phyloP scores from a whole-genome alignment of 352 stramenopile species.

The Halophytophthora polymorphica region DNA sequence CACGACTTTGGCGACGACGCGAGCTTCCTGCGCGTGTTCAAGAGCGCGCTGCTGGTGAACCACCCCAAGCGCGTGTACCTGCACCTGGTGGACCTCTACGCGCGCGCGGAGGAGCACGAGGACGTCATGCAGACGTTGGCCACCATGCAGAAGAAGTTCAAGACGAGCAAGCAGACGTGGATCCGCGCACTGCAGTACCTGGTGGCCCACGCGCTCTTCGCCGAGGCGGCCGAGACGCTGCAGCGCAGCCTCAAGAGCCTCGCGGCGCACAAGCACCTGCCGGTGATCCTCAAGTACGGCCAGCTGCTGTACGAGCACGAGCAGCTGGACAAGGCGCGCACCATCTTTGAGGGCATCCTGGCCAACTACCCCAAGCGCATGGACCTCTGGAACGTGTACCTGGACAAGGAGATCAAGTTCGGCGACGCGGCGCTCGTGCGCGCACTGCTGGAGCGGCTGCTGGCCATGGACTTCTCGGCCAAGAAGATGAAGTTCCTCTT shows the following conservation, averaged over 20 bases:
- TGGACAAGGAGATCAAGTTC: constrained; percentile 97
- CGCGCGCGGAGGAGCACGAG: constrained; percentile 54
- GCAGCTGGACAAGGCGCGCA: constrained; percentile 92
- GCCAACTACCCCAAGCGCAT: constrained; percentile 95
- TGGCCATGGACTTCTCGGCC: constrained; percentile 93
- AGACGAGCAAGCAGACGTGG: constrained; percentile 89
- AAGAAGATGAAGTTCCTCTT: constrained; percentile 99
- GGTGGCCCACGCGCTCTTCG: constrained; percentile 65
- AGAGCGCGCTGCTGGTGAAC: constrained; percentile 91
- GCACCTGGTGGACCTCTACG: constrained; percentile 92
- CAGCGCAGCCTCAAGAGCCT: constrained; percentile 92
- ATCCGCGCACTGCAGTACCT: constrained; percentile 85
- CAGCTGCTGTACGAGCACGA: constrained; percentile 94
- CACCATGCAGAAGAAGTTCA: constrained; percentile 92
- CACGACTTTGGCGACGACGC: constrained; percentile 93
- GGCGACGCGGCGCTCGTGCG: constrained; percentile 81
- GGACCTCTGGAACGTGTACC: constrained; percentile 96
- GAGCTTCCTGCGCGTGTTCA: constrained; percentile 90
- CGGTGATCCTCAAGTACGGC: constrained; percentile 94
- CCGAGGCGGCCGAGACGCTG: constrained; percentile 83
- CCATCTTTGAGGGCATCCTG: constrained; percentile 94
- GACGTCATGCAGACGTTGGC: constrained; percentile 72
- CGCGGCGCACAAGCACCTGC: constrained; percentile 92
- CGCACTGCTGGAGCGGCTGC: constrained; percentile 88
- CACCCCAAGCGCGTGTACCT: constrained; percentile 96